phyloP scores from a whole-genome alignment of 805 yeast genomes.

The Cyberlindnera amylophila region DNA sequence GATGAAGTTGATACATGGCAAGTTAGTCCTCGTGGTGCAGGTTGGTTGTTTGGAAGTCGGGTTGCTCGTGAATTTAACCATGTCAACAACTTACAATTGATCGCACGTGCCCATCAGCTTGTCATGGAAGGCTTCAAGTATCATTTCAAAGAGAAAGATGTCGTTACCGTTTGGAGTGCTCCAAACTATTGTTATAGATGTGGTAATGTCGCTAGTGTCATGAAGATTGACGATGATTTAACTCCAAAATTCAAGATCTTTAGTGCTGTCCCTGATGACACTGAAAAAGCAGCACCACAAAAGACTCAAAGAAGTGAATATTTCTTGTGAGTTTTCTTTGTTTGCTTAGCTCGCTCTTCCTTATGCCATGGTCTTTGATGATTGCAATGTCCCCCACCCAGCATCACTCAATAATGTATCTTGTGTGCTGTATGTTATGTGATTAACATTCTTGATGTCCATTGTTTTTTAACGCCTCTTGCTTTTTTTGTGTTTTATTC shows the following conservation, averaged over 20 bases:
- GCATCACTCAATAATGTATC: too few relatives aligned
- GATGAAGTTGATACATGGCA: slow-evolving; percentile 98
- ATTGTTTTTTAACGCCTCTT: too few relatives aligned
- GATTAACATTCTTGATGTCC: too few relatives aligned
- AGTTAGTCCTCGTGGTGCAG: slow-evolving; percentile 96
- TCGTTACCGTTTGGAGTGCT: slow-evolving; percentile 97
- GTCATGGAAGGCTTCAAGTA: slow-evolving; percentile 98
- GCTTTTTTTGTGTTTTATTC: neutral
- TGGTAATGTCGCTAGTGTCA: slow-evolving; percentile 97
- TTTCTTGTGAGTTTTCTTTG: slow-evolving; percentile 21
- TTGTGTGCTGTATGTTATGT: too few relatives aligned
- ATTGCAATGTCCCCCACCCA: too few relatives aligned
- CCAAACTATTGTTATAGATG: slow-evolving; percentile 97
- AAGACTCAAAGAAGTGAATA: slow-evolving; percentile 33
- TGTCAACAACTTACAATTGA: slow-evolving; percentile 80
- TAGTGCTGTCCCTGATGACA: slow-evolving; percentile 90
- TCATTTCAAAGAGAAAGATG: slow-evolving; percentile 86
- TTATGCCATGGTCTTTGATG: too few relatives aligned
- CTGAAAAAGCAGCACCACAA: slow-evolving; percentile 31
- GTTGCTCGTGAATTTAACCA: slow-evolving; percentile 96
- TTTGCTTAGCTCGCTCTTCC: neutral
- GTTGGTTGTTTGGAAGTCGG: slow-evolving; percentile 93
- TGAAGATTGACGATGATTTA: slow-evolving; percentile 87
- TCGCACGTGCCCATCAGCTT: slow-evolving; percentile 95
- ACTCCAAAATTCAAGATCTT: slow-evolving; percentile 91